These are phyloP conservation scores for Cystobasidium slooffiae DNA, from an alignment of 1,284 basidiomycete species.

Conservation along the genomic window DNA sequence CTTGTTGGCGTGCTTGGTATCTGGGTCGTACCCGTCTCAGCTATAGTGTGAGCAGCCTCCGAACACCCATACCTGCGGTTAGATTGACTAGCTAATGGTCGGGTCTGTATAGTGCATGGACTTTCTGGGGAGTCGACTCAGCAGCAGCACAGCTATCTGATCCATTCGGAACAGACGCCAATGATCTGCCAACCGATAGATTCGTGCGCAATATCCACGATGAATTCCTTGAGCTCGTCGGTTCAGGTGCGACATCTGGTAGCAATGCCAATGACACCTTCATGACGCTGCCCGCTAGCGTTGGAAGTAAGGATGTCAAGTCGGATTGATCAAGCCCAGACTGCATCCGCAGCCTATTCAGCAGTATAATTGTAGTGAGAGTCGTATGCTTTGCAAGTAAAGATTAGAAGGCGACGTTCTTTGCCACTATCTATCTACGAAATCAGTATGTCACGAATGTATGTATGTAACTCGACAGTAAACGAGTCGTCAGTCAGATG, in stretches of 20 bases:
- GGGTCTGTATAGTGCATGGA: constrained; percentile 14
- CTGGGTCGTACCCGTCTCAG: constrained; percentile 49
- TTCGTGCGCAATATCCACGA: constrained; percentile 40
- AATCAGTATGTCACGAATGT: no score
- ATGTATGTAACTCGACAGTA: no score
- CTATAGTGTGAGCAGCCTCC: constrained; percentile 32
- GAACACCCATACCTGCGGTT: neutral
- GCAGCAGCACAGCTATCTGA: constrained; percentile 51
- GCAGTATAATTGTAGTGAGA: no score
- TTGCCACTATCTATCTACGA: no score
- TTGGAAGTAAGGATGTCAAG: constrained; percentile 29
- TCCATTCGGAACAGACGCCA: constrained; percentile 49
- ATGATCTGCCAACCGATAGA: constrained; percentile 41
- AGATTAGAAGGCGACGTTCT: no score
- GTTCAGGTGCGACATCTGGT: constrained; percentile 17
- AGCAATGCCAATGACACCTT: constrained; percentile 39
- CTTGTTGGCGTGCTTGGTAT: constrained; percentile 48
- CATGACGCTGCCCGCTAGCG: constrained; percentile 11
- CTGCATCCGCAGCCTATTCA: no score
- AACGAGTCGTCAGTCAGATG: no score
- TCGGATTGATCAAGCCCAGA: neutral
- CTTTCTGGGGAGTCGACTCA: constrained; percentile 51
- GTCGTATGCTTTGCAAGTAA: no score
- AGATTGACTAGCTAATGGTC: neutral
- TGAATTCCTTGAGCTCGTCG: constrained; percentile 39